These are phyloP conservation scores for Xylaria sp. DNA, from an alignment of 2,329 filamentous ascomycete genomes.

Conservation along the genomic window DNA sequence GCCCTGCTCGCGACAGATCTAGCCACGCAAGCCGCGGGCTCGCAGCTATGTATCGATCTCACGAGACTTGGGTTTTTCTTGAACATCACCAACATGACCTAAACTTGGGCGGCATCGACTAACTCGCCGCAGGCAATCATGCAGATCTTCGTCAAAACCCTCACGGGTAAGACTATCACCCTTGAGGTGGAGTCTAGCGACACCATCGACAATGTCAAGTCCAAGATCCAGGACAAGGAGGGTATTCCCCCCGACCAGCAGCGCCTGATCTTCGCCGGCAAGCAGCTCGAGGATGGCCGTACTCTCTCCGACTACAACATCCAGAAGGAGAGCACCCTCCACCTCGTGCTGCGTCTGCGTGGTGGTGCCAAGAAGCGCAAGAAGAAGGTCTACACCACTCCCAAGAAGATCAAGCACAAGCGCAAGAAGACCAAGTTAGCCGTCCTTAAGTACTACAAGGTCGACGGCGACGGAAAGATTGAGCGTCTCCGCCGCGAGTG, in stretches of 20 bases:
- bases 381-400: conserved; percentile 99
- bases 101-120: conserved; percentile 29
- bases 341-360: conserved; percentile 97
- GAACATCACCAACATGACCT: neutral
- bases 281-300: conserved; percentile 99
- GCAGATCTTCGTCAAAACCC: conserved; percentile 83
- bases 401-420: conserved; percentile 99
- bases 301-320: conserved; percentile 99
- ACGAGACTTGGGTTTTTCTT: neutral
- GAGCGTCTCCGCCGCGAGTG: conserved; percentile 99
- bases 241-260: conserved; percentile 99
- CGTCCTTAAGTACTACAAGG: conserved; percentile 99
- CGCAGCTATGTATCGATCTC: conserved; percentile 7
- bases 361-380: conserved; percentile 99
- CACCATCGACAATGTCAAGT: conserved; percentile 99
- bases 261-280: conserved; percentile 99
- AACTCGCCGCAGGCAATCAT: conserved; percentile 68
- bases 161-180: conserved; percentile 99
- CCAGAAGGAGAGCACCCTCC: conserved; percentile 99
- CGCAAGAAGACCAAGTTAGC: conserved; percentile 99
- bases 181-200: conserved; percentile 99
- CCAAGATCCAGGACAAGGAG: conserved; percentile 99
- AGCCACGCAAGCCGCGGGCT: neutral
- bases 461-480: conserved; percentile 99
- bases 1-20: neutral